phyloP scores from a whole-genome alignment of 1,284 basidiomycete species.

The Heterobasidion annosum region DNA sequence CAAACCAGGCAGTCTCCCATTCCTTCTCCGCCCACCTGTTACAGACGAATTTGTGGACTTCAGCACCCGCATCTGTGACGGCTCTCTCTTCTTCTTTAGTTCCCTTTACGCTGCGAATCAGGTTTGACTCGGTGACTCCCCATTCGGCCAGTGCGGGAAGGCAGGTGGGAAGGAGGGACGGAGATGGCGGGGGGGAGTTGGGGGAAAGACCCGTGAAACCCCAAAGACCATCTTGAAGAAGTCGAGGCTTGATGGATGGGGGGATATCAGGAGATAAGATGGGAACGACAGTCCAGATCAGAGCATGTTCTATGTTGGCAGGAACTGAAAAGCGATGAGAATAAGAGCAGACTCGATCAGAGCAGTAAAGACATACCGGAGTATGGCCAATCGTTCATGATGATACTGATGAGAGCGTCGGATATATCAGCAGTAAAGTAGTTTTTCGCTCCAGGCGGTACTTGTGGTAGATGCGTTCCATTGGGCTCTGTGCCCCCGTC shows the following conservation, averaged over 20 bases:
- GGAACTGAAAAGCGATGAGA: constrained; percentile 40
- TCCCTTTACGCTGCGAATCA: constrained; percentile 39
- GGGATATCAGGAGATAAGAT: constrained; percentile 43
- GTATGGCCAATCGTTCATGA: constrained; percentile 80
- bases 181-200: constrained; percentile 48
- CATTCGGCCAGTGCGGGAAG: constrained; percentile 59
- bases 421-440: constrained; percentile 63
- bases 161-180: constrained; percentile 44
- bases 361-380: constrained; percentile 40
- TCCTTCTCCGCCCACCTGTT: constrained; percentile 53
- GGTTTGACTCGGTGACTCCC: constrained; percentile 52
- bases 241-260: constrained; percentile 33
- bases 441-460: constrained; percentile 24
- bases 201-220: constrained; percentile 58
- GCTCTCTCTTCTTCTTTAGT: constrained; percentile 43
- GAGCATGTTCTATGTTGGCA: constrained; percentile 59
- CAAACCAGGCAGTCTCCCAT: constrained; percentile 84
- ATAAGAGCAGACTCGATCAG: neutral
- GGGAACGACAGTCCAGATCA: constrained; percentile 70
- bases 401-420: constrained; percentile 53
- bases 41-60: constrained; percentile 55
- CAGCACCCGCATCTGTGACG: constrained; percentile 40
- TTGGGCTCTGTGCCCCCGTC: neutral
- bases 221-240: constrained; percentile 66
- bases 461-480: constrained; percentile 13